Evolutionary conservation across 208 protist genomes (phyloP).

Genomic region (Herpetomonas samuelpessoai): DNA sequence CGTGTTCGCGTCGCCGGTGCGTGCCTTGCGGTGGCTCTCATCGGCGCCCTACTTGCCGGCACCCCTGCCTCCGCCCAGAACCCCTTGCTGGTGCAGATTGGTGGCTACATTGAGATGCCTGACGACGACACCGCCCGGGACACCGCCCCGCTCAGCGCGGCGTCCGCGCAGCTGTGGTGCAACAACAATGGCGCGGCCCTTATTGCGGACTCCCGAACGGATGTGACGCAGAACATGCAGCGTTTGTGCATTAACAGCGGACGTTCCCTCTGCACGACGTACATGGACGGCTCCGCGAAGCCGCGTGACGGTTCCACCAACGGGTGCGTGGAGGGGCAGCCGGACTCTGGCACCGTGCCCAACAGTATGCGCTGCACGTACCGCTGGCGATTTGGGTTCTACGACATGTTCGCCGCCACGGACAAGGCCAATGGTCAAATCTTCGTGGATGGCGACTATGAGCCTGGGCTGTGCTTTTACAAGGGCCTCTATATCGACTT

Average conservation of each 20-base stretch:
- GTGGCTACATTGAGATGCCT: conserved; percentile 14
- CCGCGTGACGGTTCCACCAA: conserved; percentile 9
- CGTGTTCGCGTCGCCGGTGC: too few relatives aligned
- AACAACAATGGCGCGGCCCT: conserved; percentile 19
- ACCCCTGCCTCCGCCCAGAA: neutral
- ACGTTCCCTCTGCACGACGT: conserved; percentile 5
- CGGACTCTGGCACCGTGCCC: neutral
- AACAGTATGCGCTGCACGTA: conserved; percentile 39
- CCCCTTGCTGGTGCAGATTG: conserved; percentile 25
- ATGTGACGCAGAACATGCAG: conserved; percentile 11
- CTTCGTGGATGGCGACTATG: neutral
- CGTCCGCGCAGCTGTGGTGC: conserved; percentile 8
- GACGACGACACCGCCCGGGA: neutral
- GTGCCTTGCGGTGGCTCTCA: conserved; percentile 13
- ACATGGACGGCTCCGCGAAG: conserved; percentile 29
- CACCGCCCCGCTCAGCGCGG: neutral
- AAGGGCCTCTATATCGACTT: conserved; percentile 23
- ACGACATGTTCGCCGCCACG: conserved; percentile 24
- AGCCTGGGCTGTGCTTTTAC: conserved; percentile 48
- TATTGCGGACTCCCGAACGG: conserved; percentile 12
- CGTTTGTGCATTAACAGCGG: conserved; percentile 6
- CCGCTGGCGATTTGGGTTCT: conserved; percentile 49
- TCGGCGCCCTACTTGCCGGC: conserved; percentile 3
- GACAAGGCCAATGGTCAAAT: conserved; percentile 9
- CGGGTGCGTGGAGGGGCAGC: conserved; percentile 8